A percentile compares a stretch with the other conserved stretches of the same genome.
phyloP scores from a whole-genome alignment of 257 asterid genomes.

The Vinca minor region DNA sequence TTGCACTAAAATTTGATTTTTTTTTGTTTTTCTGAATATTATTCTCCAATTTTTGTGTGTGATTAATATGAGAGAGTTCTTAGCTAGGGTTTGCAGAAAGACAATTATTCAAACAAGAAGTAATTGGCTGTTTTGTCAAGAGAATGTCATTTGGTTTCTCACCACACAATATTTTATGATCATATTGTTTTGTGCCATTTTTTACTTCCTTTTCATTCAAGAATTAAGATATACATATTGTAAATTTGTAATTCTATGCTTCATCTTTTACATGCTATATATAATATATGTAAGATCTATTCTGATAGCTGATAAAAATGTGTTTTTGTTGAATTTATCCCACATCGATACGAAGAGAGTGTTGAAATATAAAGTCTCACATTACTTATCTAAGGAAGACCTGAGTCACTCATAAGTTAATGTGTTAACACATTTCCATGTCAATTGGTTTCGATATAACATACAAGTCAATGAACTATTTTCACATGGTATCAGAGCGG shows the following conservation, averaged over 20 bases:
- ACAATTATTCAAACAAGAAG: slow-evolving; percentile 36
- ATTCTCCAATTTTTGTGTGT: slow-evolving; percentile 31
- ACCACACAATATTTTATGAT: slow-evolving; percentile 21
- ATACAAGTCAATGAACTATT: no score
- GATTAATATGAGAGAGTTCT: slow-evolving; percentile 36
- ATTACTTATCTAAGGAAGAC: no score
- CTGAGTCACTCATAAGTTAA: no score
- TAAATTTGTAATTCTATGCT: slow-evolving; percentile 2
- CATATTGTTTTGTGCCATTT: slow-evolving; percentile 21
- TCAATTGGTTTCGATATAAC: no score
- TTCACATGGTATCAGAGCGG: no score
- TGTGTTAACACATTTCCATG: no score
- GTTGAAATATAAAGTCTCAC: no score
- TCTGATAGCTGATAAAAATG: not conserved
- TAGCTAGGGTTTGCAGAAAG: slow-evolving; percentile 43
- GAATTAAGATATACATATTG: not conserved
- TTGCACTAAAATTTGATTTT: slow-evolving; percentile 10
- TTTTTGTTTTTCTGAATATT: slow-evolving; percentile 18
- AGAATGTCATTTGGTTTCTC: slow-evolving; percentile 17
- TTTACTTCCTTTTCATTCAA: not conserved
- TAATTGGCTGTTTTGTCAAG: slow-evolving; percentile 24
- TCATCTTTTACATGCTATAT: slow-evolving; percentile 6
- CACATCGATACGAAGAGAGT: no score
- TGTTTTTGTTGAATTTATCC: no score
- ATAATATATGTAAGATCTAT: slow-evolving; percentile 1